Evolutionary conservation across 176 grass and related monocot species (phyloP), one percentile per base, ranked within the genome.

Genomic region (Oropetium thomaeum): DNA sequence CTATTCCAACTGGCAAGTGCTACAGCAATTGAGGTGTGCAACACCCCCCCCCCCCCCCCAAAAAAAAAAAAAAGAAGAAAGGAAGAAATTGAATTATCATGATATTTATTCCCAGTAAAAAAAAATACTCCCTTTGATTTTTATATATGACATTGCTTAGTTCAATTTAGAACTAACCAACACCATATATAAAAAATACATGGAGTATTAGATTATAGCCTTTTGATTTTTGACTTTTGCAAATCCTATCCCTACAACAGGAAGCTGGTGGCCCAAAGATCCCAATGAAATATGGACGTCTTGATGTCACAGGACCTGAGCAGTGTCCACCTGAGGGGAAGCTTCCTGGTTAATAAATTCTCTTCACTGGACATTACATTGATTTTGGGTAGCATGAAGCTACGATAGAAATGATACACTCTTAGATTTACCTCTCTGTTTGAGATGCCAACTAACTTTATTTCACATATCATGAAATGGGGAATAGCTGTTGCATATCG

Each of bases 1-100:
- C 77, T 99, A 79, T 96, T 99, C 76, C 96, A 96, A 60, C 74
- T 99, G 74, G 96, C 96, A 65, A 99, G 92, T 86, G 96, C 96
- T 73, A 90, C 92, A 71, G 89, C 92, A 79, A 99, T 99, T 84
- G 96, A 96, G 89, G 96, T 96, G 45, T 74, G 81, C 78, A 17
- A 3, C 75, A 51, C 59, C 1, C 28, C 70, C 33, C 9, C n/a
- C n/a, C n/a, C n/a, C n/a, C n/a, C n/a, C n/a, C n/a, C n/a, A n/a
- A n/a, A n/a, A n/a, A n/a, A n/a, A n/a, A n/a, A n/a, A n/a, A n/a
- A n/a, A n/a, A n/a, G n/a, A n/a, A n/a, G n/a, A n/a, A n/a, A n/a
- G n/a, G n/a, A n/a, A n/a, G n/a, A n/a, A n/a, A 81, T 49, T 16
- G 23, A 69, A 70, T 16, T 79, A 44, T 44, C 34, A 71, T 7